These are phyloP conservation scores for Pythium rishiriense DNA, from an alignment of 352 stramenopile genomes.

Conservation along the genomic window DNA sequence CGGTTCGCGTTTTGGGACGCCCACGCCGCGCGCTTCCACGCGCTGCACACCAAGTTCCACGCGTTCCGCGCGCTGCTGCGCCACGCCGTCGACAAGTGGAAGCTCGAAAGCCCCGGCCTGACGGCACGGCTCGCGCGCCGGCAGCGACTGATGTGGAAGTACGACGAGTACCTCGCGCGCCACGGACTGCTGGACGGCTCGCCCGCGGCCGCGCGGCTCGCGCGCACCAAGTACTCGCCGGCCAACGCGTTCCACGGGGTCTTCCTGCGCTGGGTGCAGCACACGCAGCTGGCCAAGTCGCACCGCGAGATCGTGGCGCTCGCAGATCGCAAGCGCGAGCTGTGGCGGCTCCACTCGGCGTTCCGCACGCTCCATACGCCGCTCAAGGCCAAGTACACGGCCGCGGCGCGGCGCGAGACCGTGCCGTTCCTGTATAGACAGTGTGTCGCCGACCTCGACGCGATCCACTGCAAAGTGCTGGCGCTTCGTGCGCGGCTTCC, in stretches of 20 bases:
- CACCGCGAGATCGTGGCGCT: slow-evolving; percentile 16
- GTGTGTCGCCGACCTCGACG: slow-evolving; percentile 27
- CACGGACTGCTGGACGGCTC: slow-evolving; percentile 25
- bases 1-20: slow-evolving; percentile 30
- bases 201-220: slow-evolving; percentile 18
- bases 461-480: slow-evolving; percentile 32
- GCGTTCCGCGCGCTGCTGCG: slow-evolving; percentile 30
- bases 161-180: slow-evolving; percentile 20
- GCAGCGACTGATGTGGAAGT: slow-evolving; percentile 24
- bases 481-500: slow-evolving; percentile 18
- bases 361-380: slow-evolving; percentile 33
- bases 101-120: slow-evolving; percentile 20
- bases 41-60: slow-evolving; percentile 31
- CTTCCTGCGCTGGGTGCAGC: slow-evolving; percentile 40
- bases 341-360: slow-evolving; percentile 27
- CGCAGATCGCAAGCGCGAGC: slow-evolving; percentile 19
- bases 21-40: slow-evolving; percentile 31
- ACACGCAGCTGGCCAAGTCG: slow-evolving; percentile 29
- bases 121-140: slow-evolving; percentile 15
- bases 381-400: slow-evolving; percentile 37
- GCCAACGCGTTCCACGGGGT: slow-evolving; percentile 38
- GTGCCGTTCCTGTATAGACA: slow-evolving; percentile 29
- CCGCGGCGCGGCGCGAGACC: not conserved
- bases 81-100: slow-evolving; percentile 29
- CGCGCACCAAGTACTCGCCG: slow-evolving; percentile 30